phyloP scores from a whole-genome alignment of 495 filamentous ascomycete genomes.

The Neurospora sp. region DNA sequence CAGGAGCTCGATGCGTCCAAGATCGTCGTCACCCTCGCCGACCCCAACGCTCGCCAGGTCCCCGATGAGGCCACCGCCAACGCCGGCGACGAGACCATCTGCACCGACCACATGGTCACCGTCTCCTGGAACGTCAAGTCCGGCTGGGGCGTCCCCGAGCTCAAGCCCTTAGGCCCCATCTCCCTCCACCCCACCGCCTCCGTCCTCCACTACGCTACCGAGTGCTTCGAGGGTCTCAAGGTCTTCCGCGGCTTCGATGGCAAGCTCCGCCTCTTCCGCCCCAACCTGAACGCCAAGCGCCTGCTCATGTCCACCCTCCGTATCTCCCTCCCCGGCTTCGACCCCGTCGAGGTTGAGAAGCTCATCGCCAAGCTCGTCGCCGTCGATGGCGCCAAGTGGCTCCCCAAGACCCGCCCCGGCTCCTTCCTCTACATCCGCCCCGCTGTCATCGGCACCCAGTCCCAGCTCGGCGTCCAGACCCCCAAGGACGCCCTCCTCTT shows the following conservation, averaged over 20 bases:
- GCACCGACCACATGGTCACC: constrained; percentile 88
- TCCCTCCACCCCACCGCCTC: constrained; percentile 75
- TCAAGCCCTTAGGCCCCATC: constrained; percentile 73
- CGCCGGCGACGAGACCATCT: constrained; percentile 43
- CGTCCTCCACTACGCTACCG: constrained; percentile 83
- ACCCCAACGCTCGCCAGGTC: constrained; percentile 53
- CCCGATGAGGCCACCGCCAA: constrained; percentile 46
- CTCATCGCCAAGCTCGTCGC: constrained; percentile 63
- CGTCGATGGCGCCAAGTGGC: constrained; percentile 66
- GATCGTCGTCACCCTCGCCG: constrained; percentile 56
- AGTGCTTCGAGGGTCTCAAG: constrained; percentile 90
- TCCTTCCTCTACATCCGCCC: constrained; percentile 70
- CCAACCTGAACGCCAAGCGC: constrained; percentile 63
- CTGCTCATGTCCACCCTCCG: constrained; percentile 63
- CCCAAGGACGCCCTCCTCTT: constrained; percentile 78
- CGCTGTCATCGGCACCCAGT: constrained; percentile 72
- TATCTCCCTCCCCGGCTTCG: constrained; percentile 69
- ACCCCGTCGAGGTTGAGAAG: constrained; percentile 59
- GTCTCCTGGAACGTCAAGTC: constrained; percentile 52
- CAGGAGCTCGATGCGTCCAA: constrained; percentile 59
- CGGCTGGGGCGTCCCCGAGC: constrained; percentile 71
- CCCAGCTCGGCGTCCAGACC: constrained; percentile 69
- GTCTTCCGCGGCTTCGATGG: constrained; percentile 76
- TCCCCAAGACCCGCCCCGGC: constrained; percentile 56
- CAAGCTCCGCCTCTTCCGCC: constrained; percentile 76